Conservation (phyloP, 768 basidiomycete genomes). For the Tubosaeta brunneosetosa region DNA sequence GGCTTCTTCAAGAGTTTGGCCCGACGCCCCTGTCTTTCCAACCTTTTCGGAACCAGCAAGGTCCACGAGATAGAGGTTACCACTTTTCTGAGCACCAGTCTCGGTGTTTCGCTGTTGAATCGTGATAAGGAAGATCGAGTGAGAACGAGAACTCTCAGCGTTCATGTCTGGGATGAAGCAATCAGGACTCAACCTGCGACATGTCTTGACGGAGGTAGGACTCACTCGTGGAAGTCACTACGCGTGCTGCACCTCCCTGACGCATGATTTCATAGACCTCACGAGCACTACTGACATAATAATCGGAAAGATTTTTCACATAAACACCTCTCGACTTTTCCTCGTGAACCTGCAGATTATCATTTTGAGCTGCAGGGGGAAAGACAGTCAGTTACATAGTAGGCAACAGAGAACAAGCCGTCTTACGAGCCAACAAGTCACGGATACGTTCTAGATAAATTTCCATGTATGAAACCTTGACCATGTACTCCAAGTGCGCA, state of each 20-base stretch:
- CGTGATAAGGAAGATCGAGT: conserved; percentile 97
- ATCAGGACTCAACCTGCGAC: neutral
- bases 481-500: conserved; percentile 92
- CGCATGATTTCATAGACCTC: conserved; percentile 99
- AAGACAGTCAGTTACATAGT: conserved; percentile 3
- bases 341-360: conserved; percentile 97
- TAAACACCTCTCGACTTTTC: conserved; percentile 97
- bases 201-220: conserved; percentile 9
- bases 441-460: conserved; percentile 96
- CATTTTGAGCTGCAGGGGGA: conserved; percentile 73
- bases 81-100: conserved; percentile 91
- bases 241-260: conserved; percentile 86
- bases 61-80: conserved; percentile 96
- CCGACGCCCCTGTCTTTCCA: conserved; percentile 98
- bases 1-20: conserved; percentile 97
- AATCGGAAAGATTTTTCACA: conserved; percentile 95
- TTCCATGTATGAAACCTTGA: conserved; percentile 99
- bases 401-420: neutral
- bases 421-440: conserved; percentile 90
- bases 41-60: conserved; percentile 99
- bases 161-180: conserved; percentile 79
- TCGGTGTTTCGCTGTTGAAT: conserved; percentile 97
- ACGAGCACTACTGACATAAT: conserved; percentile 91
- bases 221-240: conserved; percentile 92
- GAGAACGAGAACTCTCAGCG: conserved; percentile 96